Percentiles rank a stretch among this genome's conserved stretches.
These are phyloP conservation scores for Kickxella alabastrina DNA, from an alignment of 192 early-diverging fungal species.

Conservation along the genomic window DNA sequence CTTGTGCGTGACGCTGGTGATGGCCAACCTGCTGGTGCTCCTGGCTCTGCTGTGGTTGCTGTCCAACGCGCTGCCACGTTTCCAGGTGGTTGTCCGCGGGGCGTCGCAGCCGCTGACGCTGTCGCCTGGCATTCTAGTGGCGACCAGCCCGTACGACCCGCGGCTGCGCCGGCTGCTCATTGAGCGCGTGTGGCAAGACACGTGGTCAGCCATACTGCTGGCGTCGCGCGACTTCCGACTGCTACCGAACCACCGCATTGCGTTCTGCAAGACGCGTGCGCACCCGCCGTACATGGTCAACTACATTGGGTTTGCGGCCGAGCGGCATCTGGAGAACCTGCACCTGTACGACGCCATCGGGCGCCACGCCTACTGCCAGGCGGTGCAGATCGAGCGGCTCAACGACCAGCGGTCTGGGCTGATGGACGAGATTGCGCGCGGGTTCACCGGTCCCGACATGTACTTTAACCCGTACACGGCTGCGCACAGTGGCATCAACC, in stretches of 20 bases:
- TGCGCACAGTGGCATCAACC: too few relatives aligned
- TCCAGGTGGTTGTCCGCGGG: constrained; percentile 51
- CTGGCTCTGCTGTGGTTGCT: constrained; percentile 38
- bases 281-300: constrained; percentile 67
- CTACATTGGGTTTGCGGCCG: constrained; percentile 60
- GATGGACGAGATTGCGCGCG: constrained; percentile 50
- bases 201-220: constrained; percentile 61
- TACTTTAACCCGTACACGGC: constrained; percentile 57
- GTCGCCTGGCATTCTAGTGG: constrained; percentile 46
- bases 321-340: constrained; percentile 65
- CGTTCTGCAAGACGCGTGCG: constrained; percentile 50
- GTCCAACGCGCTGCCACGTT: constrained; percentile 40
- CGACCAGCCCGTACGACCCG: constrained; percentile 32
- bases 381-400: constrained; percentile 33
- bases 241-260: constrained; percentile 50
- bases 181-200: constrained; percentile 68
- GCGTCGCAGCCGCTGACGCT: constrained; percentile 44
- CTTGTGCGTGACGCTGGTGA: constrained; percentile 42
- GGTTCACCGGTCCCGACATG: constrained; percentile 62
- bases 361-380: constrained; percentile 47
- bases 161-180: constrained; percentile 50
- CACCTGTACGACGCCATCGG: constrained; percentile 58
- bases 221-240: constrained; percentile 58
- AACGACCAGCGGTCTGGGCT: constrained; percentile 25
- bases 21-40: constrained; percentile 48